phyloP scores from a whole-genome alignment of 352 stramenopile species.

The Globisporangium cystogenes region DNA sequence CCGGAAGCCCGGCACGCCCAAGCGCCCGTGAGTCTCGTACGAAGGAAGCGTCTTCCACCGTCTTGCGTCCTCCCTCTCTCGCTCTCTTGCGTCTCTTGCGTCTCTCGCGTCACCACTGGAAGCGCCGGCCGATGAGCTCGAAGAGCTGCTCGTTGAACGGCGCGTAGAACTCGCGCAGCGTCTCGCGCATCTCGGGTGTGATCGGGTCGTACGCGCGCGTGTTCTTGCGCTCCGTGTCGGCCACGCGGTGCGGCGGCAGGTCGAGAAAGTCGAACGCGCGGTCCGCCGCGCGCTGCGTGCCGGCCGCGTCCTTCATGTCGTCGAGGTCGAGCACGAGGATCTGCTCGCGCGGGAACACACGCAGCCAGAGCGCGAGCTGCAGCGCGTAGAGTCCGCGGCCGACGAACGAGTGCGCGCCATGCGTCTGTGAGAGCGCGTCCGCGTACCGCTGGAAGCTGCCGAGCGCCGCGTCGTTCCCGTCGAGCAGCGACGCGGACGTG shows the following conservation, averaged over 20 bases:
- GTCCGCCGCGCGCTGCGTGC: constrained; percentile 26
- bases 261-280: constrained; percentile 48
- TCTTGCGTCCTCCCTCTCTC: background rate
- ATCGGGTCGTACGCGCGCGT: constrained; percentile 50
- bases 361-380: constrained; percentile 88
- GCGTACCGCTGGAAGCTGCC: constrained; percentile 41
- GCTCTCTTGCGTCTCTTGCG: constrained; percentile 3
- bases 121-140: constrained; percentile 38
- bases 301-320: constrained; percentile 57
- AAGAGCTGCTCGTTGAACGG: constrained; percentile 67
- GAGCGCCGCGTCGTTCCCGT: constrained; percentile 12
- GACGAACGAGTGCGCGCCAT: constrained; percentile 81
- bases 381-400: constrained; percentile 90
- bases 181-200: constrained; percentile 16
- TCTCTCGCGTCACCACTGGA: constrained; percentile 17
- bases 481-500: constrained; percentile 9
- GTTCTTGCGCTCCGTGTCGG: constrained; percentile 62
- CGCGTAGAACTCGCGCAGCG: constrained; percentile 56
- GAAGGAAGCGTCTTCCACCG: background rate
- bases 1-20: constrained; percentile 7
- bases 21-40: constrained; percentile 5
- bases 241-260: constrained; percentile 19
- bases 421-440: constrained; percentile 29
- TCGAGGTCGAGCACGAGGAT: constrained; percentile 88
- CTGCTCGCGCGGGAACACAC: constrained; percentile 78